Evolutionary conservation across 441 rosid genomes (phyloP).

Genomic region (Manihot esculenta): DNA sequence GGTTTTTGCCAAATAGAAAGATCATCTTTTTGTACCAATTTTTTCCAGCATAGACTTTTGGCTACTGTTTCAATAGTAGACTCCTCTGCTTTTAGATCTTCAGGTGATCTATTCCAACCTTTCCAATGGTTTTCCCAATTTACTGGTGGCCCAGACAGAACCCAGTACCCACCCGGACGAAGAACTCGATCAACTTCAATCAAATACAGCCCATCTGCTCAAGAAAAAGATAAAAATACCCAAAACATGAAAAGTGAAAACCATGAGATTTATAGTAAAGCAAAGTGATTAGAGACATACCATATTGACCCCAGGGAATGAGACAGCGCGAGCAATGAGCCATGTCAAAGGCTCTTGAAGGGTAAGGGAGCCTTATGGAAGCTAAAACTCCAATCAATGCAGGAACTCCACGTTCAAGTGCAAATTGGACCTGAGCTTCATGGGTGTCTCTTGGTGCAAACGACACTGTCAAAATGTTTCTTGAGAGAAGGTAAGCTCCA

Average conservation of each 20-base stretch:
- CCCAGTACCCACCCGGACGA: conserved; percentile 93
- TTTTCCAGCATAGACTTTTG: conserved; percentile 74
- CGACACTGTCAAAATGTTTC: conserved; percentile 67
- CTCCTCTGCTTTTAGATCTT: conserved; percentile 68
- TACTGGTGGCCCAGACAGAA: conserved; percentile 87
- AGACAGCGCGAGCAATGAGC: conserved; percentile 98
- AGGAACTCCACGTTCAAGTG: conserved; percentile 93
- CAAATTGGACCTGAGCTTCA: conserved; percentile 91
- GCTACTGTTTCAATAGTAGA: conserved; percentile 57
- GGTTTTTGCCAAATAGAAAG: conserved; percentile 92
- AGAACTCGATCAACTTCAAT: conserved; percentile 80
- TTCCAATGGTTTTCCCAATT: conserved; percentile 60
- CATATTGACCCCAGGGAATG: conserved; percentile 72
- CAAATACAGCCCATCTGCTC: conserved; percentile 70
- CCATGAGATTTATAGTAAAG: too few species aligned
- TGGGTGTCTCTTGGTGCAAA: conserved; percentile 95
- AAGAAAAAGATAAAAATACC: neutral
- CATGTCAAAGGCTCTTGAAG: conserved; percentile 84
- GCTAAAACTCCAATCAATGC: conserved; percentile 81
- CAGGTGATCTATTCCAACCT: conserved; percentile 71
- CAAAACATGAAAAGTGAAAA: neutral
- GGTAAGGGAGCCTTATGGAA: conserved; percentile 79
- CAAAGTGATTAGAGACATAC: conserved; percentile 20
- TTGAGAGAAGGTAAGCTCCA: conserved; percentile 80
- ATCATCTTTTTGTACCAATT: conserved; percentile 57